Base-by-base conservation (phyloP, 2,329 filamentous ascomycete species). In the Aureobasidium zeae region DNA sequence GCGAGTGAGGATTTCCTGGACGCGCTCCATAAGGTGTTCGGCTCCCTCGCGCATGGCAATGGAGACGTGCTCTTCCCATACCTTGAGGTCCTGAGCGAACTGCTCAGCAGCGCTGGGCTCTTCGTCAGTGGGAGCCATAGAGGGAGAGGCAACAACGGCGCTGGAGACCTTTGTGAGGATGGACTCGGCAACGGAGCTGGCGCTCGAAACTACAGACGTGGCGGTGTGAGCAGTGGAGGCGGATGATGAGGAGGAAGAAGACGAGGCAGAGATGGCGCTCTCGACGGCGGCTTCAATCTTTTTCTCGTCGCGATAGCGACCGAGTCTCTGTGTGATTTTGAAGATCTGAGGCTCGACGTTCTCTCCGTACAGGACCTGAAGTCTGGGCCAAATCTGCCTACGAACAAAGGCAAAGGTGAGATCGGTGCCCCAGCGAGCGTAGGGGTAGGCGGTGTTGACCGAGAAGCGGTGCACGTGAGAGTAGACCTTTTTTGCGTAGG, bases 331-430 rank as follows among this genome's bases (percentile, higher is more conserved):
- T 10, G 86, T 85, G 55, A 98, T 96, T 55, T 87, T 86, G 45
- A 89, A 76, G 11, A 98, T 73, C 63, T 98, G 93, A 11, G 93
- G 93, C 65, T 96, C 88, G 3, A 98, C 88, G 54, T 94, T 94
- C 57, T 94, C 81, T 9, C 81, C 76, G 57, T 96, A 96, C 4
- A 95, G 67, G 11, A 83, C 73, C 19, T 83, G 78, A 9, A 95
- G 50, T 51, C 83, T 81, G 2, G 89, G 89, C 81, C 85, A 91
- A 12, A 96, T 68, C 2, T 79, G 81, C 34, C 77, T 76, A 46
- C 86, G 77, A 24, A 93, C 65, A 56, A 95, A 89, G 10, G 73
- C 66, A 47, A 78, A 76, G 0, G 76, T 74, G 47, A 78, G 78
- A 45, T 78, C 77, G 73, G 82, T 86, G 3, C 76, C 76, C 69